These are phyloP conservation scores for Gnomoniopsis sp. DNA, from an alignment of 2,329 filamentous ascomycete species.

Conservation along the genomic window DNA sequence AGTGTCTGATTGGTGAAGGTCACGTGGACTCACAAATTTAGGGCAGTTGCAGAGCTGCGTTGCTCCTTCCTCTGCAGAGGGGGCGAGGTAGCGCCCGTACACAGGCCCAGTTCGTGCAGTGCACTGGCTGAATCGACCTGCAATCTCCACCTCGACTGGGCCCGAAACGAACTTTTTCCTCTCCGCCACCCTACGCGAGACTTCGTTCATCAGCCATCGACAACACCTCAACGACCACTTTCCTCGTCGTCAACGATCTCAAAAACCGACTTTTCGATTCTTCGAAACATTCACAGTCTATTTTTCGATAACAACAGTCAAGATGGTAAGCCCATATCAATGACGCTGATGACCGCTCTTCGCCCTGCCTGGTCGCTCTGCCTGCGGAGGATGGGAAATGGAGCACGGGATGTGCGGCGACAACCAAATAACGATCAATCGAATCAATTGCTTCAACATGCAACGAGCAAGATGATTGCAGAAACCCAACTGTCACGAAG, in stretches of 20 bases:
- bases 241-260: conserved; percentile 46
- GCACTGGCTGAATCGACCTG: neutral
- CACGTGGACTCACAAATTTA: no score
- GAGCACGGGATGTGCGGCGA: conserved; percentile 8
- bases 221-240: conserved; percentile 29
- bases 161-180: conserved; percentile 43
- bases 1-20: no score
- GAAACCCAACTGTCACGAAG: neutral
- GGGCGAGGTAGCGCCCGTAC: no score
- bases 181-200: conserved; percentile 18
- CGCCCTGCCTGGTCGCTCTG: neutral
- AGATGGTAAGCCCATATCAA: conserved; percentile 58
- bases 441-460: neutral
- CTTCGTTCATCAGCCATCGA: conserved; percentile 17
- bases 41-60: no score
- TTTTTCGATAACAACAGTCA: conserved; percentile 51
- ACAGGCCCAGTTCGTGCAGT: neutral
- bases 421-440: neutral
- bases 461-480: neutral
- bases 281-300: conserved; percentile 39
- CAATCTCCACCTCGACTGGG: conserved; percentile 12
- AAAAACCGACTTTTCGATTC: conserved; percentile 43
- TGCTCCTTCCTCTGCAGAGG: no score
- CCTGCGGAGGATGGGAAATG: conserved; percentile 7
- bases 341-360: neutral